Percentiles rank a stretch among this genome's conserved stretches.
Conservation (phyloP, 2,329 filamentous ascomycete genomes). For the Fusarium verrucosum region DNA sequence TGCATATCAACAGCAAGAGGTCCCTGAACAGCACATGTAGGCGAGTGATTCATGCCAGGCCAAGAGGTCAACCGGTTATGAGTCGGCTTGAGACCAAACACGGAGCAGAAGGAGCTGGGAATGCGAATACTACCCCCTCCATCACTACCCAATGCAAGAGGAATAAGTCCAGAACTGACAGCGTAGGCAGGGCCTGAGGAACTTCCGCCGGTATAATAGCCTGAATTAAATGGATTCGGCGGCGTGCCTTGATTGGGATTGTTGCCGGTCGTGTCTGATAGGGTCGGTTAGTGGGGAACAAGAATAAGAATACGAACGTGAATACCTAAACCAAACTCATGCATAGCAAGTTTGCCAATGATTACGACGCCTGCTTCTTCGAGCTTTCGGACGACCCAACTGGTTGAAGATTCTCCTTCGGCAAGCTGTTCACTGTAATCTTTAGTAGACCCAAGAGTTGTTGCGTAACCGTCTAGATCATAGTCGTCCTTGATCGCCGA, state of each 20-base stretch:
- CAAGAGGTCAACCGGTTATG: constrained; percentile 72
- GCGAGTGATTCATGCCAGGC: constrained; percentile 67
- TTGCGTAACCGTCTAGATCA: constrained; percentile 77
- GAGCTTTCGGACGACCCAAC: constrained; percentile 76
- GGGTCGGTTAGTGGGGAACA: constrained; percentile 10
- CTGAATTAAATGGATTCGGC: constrained; percentile 75
- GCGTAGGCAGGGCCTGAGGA: constrained; percentile 79
- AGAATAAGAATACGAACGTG: constrained; percentile 30
- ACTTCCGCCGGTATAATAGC: constrained; percentile 80
- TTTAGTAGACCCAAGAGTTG: constrained; percentile 68
- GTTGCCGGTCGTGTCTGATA: constrained; percentile 75
- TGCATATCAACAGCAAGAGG: constrained; percentile 73
- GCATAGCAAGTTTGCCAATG: constrained; percentile 79
- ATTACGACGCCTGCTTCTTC: constrained; percentile 76
- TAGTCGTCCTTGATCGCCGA: constrained; percentile 81
- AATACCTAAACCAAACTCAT: constrained; percentile 77
- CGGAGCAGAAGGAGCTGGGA: constrained; percentile 75
- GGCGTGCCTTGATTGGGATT: constrained; percentile 79
- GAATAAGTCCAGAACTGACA: constrained; percentile 74
- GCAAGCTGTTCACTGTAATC: constrained; percentile 62
- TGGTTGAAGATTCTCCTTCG: constrained; percentile 57
- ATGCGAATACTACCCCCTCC: constrained; percentile 80
- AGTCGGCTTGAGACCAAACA: constrained; percentile 78
- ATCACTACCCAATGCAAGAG: constrained; percentile 76
- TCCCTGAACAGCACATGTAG: constrained; percentile 71